These are phyloP conservation scores for Aspergillus carbonarius DNA, from an alignment of 2,329 filamentous ascomycete genomes.

Conservation along the genomic window DNA sequence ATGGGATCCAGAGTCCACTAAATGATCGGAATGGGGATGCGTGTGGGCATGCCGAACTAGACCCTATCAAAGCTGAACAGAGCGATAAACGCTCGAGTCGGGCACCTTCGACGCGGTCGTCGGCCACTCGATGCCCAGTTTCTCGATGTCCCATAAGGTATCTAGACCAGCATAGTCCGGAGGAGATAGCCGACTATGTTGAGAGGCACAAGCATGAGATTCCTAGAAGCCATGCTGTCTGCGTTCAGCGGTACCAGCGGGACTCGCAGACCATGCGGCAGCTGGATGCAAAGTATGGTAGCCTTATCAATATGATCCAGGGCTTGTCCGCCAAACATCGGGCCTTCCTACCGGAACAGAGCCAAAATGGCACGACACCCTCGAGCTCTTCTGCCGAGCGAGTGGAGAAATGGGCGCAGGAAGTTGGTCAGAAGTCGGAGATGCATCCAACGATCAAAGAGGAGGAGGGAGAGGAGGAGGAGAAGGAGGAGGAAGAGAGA, in stretches of 20 bases:
- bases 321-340: conserved; percentile 85
- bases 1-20: conserved; percentile 40
- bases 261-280: conserved; percentile 82
- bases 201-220: conserved; percentile 95
- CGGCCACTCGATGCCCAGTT: conserved; percentile 63
- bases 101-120: conserved; percentile 40
- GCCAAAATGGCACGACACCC: conserved; percentile 30
- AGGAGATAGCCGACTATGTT: conserved; percentile 90
- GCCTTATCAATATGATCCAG: conserved; percentile 90
- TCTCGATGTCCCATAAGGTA: conserved; percentile 89
- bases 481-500: conserved; percentile 62
- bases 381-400: conserved; percentile 61
- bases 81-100: conserved; percentile 47
- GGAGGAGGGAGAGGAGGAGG: conserved; percentile 39
- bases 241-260: conserved; percentile 83
- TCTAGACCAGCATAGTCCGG: conserved; percentile 85
- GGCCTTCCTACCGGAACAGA: conserved; percentile 68
- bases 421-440: conserved; percentile 61
- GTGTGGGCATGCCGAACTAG: conserved; percentile 58
- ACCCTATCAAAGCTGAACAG: conserved; percentile 53
- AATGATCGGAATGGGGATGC: conserved; percentile 43
- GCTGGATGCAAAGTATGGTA: conserved; percentile 91
- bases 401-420: conserved; percentile 83
- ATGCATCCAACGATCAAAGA: conserved; percentile 39
- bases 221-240: conserved; percentile 89